phyloP scores from a whole-genome alignment of 2,329 filamentous ascomycete species.

The Fusarium sarcochroum region DNA sequence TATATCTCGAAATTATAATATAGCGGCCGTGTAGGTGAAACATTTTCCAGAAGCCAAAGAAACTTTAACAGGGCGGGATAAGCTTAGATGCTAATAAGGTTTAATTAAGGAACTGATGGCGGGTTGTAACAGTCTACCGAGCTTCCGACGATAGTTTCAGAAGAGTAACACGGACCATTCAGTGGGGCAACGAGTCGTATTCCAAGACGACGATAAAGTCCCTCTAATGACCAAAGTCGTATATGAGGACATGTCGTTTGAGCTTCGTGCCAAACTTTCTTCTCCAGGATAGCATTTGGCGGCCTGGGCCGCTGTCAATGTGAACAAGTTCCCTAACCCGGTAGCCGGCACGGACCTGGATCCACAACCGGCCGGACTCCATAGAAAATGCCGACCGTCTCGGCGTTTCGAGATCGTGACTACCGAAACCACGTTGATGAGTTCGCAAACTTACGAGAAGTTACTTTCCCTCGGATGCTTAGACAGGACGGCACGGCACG shows the following conservation, averaged over 20 bases:
- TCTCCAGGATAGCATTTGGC: background rate
- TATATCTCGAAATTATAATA: background rate
- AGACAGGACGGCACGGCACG: slow-evolving; percentile 13
- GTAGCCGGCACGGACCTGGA: background rate
- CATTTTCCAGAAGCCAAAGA: slow-evolving; percentile 35
- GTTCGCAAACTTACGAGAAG: slow-evolving; percentile 4
- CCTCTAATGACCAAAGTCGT: background rate
- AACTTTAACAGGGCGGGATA: slow-evolving; percentile 10
- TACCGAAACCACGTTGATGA: background rate
- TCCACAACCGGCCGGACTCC: slow-evolving; percentile 3
- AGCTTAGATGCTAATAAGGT: slow-evolving; percentile 28
- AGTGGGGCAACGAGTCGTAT: background rate
- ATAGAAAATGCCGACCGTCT: slow-evolving; percentile 1
- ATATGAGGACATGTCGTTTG: background rate
- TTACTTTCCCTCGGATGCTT: background rate
- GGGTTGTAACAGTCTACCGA: slow-evolving; percentile 2
- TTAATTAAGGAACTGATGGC: slow-evolving; percentile 36
- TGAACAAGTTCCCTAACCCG: background rate
- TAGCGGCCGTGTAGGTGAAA: slow-evolving; percentile 26
- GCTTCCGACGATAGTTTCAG: slow-evolving; percentile 20
- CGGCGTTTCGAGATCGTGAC: slow-evolving; percentile 5
- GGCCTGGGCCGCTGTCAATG: background rate
- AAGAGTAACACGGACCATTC: slow-evolving; percentile 13
- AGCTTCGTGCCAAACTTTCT: background rate
- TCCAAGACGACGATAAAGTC: background rate